A percentile compares a stretch with the other conserved stretches of the same genome.
These are phyloP conservation scores for Hordeum vulgare DNA, from an alignment of 176 grass and related monocot genomes.

Conservation along the genomic window DNA sequence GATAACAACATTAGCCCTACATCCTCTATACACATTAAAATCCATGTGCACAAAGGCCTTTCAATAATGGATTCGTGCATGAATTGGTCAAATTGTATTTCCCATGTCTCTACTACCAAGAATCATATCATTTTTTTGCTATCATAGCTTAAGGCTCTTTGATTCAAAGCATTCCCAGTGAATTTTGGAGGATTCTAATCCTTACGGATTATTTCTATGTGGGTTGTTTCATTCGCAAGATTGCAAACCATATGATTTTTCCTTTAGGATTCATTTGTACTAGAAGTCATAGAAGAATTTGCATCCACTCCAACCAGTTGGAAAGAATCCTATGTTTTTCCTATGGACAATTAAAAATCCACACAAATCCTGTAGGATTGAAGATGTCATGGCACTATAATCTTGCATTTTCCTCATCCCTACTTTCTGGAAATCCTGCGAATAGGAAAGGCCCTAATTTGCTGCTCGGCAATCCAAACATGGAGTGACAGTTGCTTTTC, in stretches of 20 bases:
- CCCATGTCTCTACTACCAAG: neutral
- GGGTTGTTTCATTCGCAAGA: no score
- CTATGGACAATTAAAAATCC: no score
- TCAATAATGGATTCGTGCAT: neutral
- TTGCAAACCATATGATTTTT: neutral
- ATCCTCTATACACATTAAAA: neutral
- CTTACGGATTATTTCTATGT: no score
- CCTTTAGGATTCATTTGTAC: neutral
- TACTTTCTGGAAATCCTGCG: no score
- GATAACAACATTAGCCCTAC: neutral
- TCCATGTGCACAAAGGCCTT: neutral
- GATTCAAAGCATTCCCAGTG: no score
- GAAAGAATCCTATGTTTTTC: neutral
- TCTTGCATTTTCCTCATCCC: neutral
- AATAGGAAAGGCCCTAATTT: neutral
- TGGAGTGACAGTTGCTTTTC: neutral
- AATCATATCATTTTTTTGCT: neutral
- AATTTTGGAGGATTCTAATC: no score
- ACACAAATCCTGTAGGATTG: no score
- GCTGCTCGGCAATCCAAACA: neutral
- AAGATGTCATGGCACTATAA: neutral
- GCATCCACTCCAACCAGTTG: neutral
- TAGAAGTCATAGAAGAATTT: neutral
- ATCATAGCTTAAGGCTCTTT: neutral
- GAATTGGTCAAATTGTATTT: neutral